phyloP scores from a whole-genome alignment of 1,284 basidiomycete genomes.

The Microbotryomycetes sp. region DNA sequence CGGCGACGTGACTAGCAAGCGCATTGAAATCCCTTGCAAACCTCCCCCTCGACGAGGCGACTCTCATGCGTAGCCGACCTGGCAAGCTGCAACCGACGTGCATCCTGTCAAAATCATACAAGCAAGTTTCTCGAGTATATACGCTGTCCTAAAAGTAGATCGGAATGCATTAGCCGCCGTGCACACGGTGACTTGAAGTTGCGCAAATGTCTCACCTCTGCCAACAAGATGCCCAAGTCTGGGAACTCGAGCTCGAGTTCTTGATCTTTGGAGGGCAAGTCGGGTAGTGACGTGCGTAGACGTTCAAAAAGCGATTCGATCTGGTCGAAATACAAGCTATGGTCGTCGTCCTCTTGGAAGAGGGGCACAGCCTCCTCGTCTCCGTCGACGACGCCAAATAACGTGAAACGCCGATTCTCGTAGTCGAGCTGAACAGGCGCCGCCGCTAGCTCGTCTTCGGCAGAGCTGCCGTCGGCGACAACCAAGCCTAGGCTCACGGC shows the following conservation, averaged over 20 bases:
- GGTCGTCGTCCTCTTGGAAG: conserved; percentile 5
- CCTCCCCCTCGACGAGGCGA: conserved; percentile 13
- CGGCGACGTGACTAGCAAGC: conserved; percentile 31
- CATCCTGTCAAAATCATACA: conserved; percentile 35
- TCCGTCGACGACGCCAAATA: conserved; percentile 9
- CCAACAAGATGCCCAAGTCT: conserved; percentile 23
- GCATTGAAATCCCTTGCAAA: conserved; percentile 35
- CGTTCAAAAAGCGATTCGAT: conserved; percentile 19
- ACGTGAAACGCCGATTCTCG: conserved; percentile 5
- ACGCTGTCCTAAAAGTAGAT: conserved; percentile 30
- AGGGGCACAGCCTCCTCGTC: conserved; percentile 4
- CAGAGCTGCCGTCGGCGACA: not conserved
- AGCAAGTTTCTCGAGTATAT: conserved; percentile 26
- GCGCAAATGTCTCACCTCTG: conserved; percentile 22
- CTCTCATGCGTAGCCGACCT: conserved; percentile 25
- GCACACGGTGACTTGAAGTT: not conserved
- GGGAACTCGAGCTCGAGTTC: conserved; percentile 28
- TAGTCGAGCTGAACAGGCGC: conserved; percentile 14
- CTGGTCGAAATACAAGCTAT: conserved; percentile 26
- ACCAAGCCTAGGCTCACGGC: not conserved
- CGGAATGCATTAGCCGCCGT: not conserved
- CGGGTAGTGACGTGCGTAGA: conserved; percentile 13
- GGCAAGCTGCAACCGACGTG: conserved; percentile 32
- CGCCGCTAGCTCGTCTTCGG: not conserved
- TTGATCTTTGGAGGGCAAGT: conserved; percentile 3